Evolutionary conservation across 1,284 basidiomycete genomes (phyloP).

Genomic region (Exobasidium cylindrosporum): DNA sequence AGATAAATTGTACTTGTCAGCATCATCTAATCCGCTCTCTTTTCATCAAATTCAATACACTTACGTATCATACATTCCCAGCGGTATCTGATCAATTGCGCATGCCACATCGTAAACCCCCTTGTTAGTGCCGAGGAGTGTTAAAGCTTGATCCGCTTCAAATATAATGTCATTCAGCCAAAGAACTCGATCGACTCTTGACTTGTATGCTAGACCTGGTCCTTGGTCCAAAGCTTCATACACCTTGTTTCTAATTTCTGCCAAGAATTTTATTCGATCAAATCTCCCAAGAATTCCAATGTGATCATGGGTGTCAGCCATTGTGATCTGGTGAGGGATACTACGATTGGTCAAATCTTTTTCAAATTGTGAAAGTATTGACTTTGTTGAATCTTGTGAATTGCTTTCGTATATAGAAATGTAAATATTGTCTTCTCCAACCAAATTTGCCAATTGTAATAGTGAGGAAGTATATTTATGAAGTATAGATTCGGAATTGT

Average conservation of each 20-base stretch:
- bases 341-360: background rate
- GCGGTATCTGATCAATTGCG: constrained; percentile 4
- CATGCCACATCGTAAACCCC: constrained; percentile 8
- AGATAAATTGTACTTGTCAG: background rate
- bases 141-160: background rate
- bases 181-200: constrained; percentile 4
- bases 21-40: background rate
- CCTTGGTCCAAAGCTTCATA: background rate
- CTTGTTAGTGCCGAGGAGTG: background rate
- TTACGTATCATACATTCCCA: constrained; percentile 11
- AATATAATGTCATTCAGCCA: constrained; percentile 12
- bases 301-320: background rate
- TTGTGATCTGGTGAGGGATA: constrained; percentile 1
- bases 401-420: constrained; percentile 12
- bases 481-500: background rate
- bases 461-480: background rate
- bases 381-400: background rate
- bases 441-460: background rate
- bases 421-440: constrained; percentile 3
- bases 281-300: background rate
- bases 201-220: background rate
- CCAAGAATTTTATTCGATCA: constrained; percentile 3
- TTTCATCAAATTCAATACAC: too few species aligned
- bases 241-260: constrained; percentile 5
- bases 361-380: background rate